These are phyloP conservation scores for Sechiopsis laciniata DNA, from an alignment of 306 rosid species.

Conservation along the genomic window DNA sequence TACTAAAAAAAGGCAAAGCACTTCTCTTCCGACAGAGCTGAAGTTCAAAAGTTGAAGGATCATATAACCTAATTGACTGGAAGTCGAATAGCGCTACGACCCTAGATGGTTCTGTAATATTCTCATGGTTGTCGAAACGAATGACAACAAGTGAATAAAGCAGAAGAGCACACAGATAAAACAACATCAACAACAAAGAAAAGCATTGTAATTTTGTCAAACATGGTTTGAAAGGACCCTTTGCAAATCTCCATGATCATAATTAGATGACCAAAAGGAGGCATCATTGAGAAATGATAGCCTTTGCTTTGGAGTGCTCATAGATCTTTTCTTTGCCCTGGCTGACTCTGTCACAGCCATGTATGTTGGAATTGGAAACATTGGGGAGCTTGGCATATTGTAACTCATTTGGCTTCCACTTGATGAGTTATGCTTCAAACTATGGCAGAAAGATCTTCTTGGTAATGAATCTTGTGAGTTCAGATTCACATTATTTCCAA, in stretches of 20 bases:
- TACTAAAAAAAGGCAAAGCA: no score
- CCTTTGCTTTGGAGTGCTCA: slow-evolving; percentile 64
- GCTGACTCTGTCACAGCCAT: slow-evolving; percentile 56
- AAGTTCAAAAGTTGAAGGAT: no score
- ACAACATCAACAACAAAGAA: background rate
- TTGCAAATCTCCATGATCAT: background rate
- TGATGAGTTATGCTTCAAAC: slow-evolving; percentile 30
- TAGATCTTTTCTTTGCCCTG: slow-evolving; percentile 55
- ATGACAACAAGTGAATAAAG: no score
- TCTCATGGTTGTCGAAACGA: no score
- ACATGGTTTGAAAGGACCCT: background rate
- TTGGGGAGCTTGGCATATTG: slow-evolving; percentile 42
- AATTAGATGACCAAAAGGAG: slow-evolving; percentile 27
- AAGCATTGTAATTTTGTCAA: background rate
- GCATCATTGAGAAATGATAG: slow-evolving; percentile 35
- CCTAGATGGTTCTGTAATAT: no score
- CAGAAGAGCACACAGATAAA: background rate
- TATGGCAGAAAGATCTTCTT: slow-evolving; percentile 50
- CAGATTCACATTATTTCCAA: no score
- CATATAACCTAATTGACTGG: no score
- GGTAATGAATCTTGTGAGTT: slow-evolving; percentile 33
- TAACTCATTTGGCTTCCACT: slow-evolving; percentile 19
- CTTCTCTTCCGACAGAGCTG: no score
- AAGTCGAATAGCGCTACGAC: no score
- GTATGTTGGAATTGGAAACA: slow-evolving; percentile 35